Conservation (phyloP, 257 asterid species). For the Ocimum tenuiflorum region DNA sequence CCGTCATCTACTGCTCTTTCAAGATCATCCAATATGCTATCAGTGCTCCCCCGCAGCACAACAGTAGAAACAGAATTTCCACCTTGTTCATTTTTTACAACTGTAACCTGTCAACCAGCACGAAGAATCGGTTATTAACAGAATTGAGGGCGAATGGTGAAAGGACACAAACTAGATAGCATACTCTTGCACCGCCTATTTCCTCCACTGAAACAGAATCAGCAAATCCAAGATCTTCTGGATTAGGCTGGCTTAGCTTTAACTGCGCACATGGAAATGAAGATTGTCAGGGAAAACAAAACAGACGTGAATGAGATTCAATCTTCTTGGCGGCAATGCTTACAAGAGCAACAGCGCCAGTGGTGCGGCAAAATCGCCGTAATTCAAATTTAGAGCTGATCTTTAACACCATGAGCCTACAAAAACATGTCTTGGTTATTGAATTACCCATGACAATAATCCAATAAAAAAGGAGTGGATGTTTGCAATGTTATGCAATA, state of each 20-base stretch:
- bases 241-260: constrained; percentile 77
- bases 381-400: constrained; percentile 94
- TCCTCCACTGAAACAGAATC: constrained; percentile 96
- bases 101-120: constrained; percentile 58
- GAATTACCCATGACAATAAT: constrained; percentile 4
- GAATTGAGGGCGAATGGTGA: neutral
- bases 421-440: constrained; percentile 22
- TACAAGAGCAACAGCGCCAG: constrained; percentile 88
- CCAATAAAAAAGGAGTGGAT: neutral
- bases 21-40: constrained; percentile 89
- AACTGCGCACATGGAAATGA: constrained; percentile 45
- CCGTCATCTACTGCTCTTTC: constrained; percentile 97
- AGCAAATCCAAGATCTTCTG: constrained; percentile 91
- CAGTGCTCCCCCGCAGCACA: constrained; percentile 93
- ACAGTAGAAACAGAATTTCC: constrained; percentile 89
- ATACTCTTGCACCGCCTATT: constrained; percentile 94
- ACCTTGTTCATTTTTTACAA: constrained; percentile 93
- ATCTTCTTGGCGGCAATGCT: constrained; percentile 24
- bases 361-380: constrained; percentile 87
- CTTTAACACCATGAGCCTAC: constrained; percentile 87
- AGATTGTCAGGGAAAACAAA: constrained; percentile 17
- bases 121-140: neutral
- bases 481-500: neutral
- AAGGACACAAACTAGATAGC: constrained; percentile 13
- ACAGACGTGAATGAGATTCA: neutral